A percentile compares a stretch with the other conserved stretches of the same genome.
Conservation (phyloP, 1,284 basidiomycete species). For the Abortiporus biennis region DNA sequence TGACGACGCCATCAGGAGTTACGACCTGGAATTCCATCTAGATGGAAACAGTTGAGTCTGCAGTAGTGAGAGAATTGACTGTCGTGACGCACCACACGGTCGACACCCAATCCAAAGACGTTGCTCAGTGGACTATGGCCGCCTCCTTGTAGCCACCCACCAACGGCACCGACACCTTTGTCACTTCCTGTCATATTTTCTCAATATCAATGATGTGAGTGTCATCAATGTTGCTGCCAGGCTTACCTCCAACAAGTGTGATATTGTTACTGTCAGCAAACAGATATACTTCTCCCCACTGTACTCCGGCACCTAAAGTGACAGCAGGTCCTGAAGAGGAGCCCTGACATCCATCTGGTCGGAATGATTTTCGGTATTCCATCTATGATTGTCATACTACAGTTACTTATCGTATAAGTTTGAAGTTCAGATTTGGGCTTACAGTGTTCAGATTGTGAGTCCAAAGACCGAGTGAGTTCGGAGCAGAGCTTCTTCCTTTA, state of each 20-base stretch:
- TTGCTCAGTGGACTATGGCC: constrained; percentile 34
- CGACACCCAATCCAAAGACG: constrained; percentile 35
- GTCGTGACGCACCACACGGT: constrained; percentile 19
- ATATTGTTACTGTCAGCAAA: constrained; percentile 27
- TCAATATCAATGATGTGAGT: too few species aligned
- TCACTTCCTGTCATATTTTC: too few species aligned
- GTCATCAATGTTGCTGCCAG: too few species aligned
- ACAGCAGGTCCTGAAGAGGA: too few species aligned
- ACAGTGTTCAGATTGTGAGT: constrained; percentile 20
- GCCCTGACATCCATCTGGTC: too few species aligned
- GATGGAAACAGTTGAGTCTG: constrained; percentile 34
- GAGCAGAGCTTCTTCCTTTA: constrained; percentile 18
- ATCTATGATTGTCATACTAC: constrained; percentile 6
- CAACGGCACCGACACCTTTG: constrained; percentile 25
- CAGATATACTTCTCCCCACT: constrained; percentile 37
- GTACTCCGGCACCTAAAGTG: constrained; percentile 38
- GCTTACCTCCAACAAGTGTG: constrained; percentile 26
- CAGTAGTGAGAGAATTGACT: too few species aligned
- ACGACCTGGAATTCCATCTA: constrained; percentile 39
- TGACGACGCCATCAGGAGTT: constrained; percentile 37
- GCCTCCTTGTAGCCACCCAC: constrained; percentile 38
- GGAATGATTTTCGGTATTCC: neutral
- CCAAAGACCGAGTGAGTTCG: constrained; percentile 18
- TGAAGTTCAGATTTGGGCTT: constrained; percentile 15
- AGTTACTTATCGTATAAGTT: constrained; percentile 14